These are phyloP conservation scores for Neofusicoccum umdonicola DNA, from an alignment of 2,329 filamentous ascomycete species.

Conservation along the genomic window DNA sequence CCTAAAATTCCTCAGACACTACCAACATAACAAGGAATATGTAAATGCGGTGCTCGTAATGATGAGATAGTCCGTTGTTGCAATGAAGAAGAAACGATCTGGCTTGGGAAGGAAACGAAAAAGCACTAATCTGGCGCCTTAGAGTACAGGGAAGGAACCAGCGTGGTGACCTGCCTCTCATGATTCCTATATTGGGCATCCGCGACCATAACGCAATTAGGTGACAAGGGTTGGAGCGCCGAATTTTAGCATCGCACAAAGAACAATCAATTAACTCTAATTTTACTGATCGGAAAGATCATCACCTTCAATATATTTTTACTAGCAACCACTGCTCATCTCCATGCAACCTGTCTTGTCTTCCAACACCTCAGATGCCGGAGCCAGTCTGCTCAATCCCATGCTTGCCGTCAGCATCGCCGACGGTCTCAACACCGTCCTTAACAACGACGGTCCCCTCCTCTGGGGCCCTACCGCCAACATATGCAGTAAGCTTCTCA, in stretches of 20 bases:
- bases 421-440: conserved; percentile 22
- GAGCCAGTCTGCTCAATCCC: not conserved
- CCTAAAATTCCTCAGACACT: no score
- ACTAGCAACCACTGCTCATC: not conserved
- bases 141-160: no score
- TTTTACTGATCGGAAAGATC: not conserved
- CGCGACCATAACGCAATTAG: no score
- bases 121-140: no score
- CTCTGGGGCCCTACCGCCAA: conserved; percentile 29
- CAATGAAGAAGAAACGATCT: no score
- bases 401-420: not conserved
- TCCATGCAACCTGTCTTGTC: not conserved
- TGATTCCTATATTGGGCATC: no score
- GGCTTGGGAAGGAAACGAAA: no score
- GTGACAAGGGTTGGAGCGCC: no score
- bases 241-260: not conserved
- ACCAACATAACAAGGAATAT: no score
- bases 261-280: not conserved
- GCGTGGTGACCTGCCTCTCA: not conserved
- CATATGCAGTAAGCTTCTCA: conserved; percentile 28
- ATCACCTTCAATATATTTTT: not conserved
- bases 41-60: no score
- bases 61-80: no score
- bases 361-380: not conserved
- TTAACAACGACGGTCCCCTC: conserved; percentile 34